phyloP scores from a whole-genome alignment of 768 basidiomycete species.

The Boletus pseudo-olivaceus region DNA sequence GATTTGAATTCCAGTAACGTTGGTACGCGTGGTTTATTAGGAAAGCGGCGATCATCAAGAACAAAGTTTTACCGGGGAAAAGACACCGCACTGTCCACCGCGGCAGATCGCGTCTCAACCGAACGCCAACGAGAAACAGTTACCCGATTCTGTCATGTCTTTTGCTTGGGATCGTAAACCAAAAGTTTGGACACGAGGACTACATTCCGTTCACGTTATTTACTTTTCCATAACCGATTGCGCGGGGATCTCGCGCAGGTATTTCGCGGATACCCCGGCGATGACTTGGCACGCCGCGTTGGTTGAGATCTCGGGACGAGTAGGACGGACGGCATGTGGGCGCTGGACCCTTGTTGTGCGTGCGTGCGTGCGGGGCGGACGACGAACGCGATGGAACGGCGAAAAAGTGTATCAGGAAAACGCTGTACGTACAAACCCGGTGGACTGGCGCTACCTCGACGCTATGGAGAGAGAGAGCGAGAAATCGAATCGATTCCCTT shows the following conservation, averaged over 20 bases:
- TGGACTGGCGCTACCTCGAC: too few relatives aligned
- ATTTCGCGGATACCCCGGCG: constrained; percentile 8
- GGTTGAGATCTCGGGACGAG: not conserved
- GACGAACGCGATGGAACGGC: too few relatives aligned
- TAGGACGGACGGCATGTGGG: not conserved
- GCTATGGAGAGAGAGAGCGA: too few relatives aligned
- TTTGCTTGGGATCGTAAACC: not conserved
- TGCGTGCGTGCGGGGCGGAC: not conserved
- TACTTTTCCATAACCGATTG: constrained; percentile 9
- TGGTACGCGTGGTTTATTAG: constrained; percentile 13
- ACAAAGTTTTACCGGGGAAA: not conserved
- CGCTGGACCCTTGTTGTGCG: not conserved
- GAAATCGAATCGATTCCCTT: too few relatives aligned
- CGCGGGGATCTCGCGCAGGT: constrained; percentile 18
- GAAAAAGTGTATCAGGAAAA: too few relatives aligned
- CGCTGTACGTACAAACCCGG: not conserved
- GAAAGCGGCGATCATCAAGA: constrained; percentile 24
- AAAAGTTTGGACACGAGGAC: not conserved
- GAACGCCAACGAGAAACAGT: constrained; percentile 5
- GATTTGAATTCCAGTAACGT: constrained; percentile 11
- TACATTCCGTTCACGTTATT: constrained; percentile 1
- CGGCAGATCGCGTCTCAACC: constrained; percentile 1
- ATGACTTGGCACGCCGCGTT: not conserved
- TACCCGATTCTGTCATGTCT: not conserved
- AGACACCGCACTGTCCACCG: not conserved